These are phyloP conservation scores for Pelargonium myrrhifolium DNA, from an alignment of 441 rosid species.

Conservation along the genomic window DNA sequence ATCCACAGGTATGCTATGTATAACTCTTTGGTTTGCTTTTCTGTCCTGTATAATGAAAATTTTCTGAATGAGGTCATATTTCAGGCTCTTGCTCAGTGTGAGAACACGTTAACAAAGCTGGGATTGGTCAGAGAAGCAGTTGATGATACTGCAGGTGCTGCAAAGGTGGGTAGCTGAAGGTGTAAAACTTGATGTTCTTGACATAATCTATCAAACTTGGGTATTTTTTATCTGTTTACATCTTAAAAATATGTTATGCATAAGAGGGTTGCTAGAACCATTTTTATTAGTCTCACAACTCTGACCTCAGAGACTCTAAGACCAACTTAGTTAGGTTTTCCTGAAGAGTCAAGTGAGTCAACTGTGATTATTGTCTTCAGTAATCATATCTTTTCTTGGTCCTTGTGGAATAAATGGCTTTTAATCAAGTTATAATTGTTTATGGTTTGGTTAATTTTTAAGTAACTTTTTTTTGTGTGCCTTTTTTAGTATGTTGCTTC, in stretches of 20 bases:
- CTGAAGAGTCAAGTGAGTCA: background rate
- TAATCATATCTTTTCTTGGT: background rate
- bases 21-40: background rate
- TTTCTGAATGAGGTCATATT: conserved; percentile 11
- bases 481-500: conserved; percentile 54
- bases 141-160: conserved; percentile 98
- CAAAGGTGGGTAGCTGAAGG: conserved; percentile 45
- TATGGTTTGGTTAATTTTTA: conserved; percentile 1
- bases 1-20: conserved; percentile 66
- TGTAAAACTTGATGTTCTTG: background rate
- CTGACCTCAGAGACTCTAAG: background rate
- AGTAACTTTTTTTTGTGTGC: conserved; percentile 9
- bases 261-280: background rate
- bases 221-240: background rate
- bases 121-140: conserved; percentile 86
- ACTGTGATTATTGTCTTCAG: background rate
- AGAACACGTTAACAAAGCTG: conserved; percentile 68
- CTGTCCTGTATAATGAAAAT: conserved; percentile 9
- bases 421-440: background rate
- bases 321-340: background rate
- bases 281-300: background rate
- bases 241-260: background rate
- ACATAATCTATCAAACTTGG: background rate
- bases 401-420: background rate
- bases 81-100: conserved; percentile 98